A percentile compares a stretch with the other conserved stretches of the same genome.
Evolutionary conservation across 2,329 filamentous ascomycete species (phyloP).

Genomic region (Penicillium sp.): DNA sequence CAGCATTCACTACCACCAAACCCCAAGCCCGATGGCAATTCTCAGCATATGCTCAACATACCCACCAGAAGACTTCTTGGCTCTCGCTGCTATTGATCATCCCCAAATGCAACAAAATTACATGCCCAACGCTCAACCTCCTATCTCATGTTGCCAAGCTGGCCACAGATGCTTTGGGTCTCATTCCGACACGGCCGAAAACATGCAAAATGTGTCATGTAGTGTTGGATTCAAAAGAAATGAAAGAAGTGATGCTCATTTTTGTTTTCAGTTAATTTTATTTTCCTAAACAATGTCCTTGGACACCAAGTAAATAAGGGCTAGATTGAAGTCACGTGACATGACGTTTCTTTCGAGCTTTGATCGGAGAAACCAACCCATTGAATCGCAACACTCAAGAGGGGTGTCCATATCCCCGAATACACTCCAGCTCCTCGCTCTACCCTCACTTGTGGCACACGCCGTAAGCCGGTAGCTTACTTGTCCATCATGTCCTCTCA

Average conservation of each 20-base stretch:
- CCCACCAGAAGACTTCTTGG: background rate
- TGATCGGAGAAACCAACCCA: constrained; percentile 1
- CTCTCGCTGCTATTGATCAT: background rate
- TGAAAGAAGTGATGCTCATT: background rate
- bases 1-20: background rate
- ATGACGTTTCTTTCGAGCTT: constrained; percentile 22
- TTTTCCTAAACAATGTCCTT: background rate
- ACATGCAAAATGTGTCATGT: background rate
- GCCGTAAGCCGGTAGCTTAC: constrained; percentile 1
- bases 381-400: background rate
- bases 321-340: constrained; percentile 16
- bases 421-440: background rate
- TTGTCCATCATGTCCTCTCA: constrained; percentile 70
- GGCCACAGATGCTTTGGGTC: background rate
- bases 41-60: background rate
- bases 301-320: background rate
- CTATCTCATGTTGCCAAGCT: background rate
- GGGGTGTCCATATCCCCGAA: background rate
- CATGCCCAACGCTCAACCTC: background rate
- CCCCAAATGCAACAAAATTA: constrained; percentile 5
- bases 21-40: background rate
- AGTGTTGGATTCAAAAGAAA: background rate
- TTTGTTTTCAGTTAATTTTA: background rate
- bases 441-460: background rate
- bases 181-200: background rate